A percentile compares a stretch with the other conserved stretches of the same genome.
phyloP scores from a whole-genome alignment of 805 yeast genomes.

The Pichia cephalocereana region DNA sequence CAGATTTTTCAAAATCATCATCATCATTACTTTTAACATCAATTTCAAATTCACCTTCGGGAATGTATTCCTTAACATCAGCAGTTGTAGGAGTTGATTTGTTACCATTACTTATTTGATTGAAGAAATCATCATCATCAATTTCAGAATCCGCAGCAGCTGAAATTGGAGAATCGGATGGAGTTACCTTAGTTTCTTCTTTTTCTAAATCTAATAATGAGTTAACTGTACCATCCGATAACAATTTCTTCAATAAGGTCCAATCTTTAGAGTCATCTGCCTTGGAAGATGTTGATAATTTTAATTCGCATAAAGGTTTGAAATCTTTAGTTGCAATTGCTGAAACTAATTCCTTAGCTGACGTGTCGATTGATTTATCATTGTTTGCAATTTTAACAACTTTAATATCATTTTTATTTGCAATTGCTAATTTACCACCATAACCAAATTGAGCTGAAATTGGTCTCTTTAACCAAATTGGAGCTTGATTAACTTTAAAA shows the following conservation, averaged over 20 bases:
- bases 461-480: conserved; percentile 76
- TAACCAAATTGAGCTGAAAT: conserved; percentile 78
- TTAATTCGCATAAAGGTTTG: conserved; percentile 44
- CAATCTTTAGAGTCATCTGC: conserved; percentile 42
- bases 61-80: conserved; percentile 26
- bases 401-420: conserved; percentile 24
- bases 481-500: conserved; percentile 69
- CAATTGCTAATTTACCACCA: conserved; percentile 76
- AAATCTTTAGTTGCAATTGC: conserved; percentile 54
- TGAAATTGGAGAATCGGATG: conserved; percentile 13
- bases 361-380: conserved; percentile 23
- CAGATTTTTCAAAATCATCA: conserved; percentile 34
- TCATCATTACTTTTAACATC: conserved; percentile 6
- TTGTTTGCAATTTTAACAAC: conserved; percentile 27
- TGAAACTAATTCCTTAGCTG: conserved; percentile 35
- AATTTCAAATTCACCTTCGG: conserved; percentile 46
- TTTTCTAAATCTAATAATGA: background rate
- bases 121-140: conserved; percentile 33
- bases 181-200: conserved; percentile 1
- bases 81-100: background rate
- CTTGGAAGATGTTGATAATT: conserved; percentile 32
- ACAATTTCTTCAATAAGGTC: conserved; percentile 47
- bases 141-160: conserved; percentile 8
- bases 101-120: conserved; percentile 20
- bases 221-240: conserved; percentile 22